These are phyloP conservation scores for Calamus simplicifolius DNA, from an alignment of 176 grass and related monocot genomes.

Conservation along the genomic window DNA sequence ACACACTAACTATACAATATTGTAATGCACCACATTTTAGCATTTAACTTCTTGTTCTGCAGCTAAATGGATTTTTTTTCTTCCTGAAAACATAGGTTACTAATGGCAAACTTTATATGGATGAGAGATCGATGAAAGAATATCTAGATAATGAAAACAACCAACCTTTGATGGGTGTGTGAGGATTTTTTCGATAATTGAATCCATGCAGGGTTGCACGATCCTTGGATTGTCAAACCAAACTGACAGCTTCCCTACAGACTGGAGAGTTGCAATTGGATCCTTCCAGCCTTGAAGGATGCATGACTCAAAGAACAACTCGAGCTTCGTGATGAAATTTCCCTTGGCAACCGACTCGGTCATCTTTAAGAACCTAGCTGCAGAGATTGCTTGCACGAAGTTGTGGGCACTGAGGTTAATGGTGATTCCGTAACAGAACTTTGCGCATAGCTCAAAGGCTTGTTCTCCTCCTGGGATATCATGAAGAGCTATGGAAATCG, in stretches of 20 bases:
- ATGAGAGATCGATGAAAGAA: too few species aligned
- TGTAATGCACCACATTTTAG: too few species aligned
- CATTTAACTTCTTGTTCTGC: too few species aligned
- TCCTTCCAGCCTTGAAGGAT: constrained; percentile 88
- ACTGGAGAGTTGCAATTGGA: constrained; percentile 41
- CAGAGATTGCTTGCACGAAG: constrained; percentile 50
- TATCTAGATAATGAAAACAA: too few species aligned
- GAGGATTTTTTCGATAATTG: constrained; percentile 82
- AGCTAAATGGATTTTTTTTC: too few species aligned
- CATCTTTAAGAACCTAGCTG: constrained; percentile 78
- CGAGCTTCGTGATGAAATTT: constrained; percentile 71
- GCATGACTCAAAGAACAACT: constrained; percentile 65
- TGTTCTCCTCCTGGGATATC: constrained; percentile 71
- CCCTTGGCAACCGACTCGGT: constrained; percentile 70
- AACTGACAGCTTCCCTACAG: constrained; percentile 53
- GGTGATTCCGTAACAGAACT: constrained; percentile 93
- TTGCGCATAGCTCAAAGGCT: constrained; percentile 85
- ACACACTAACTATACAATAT: too few species aligned
- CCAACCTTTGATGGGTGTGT: constrained; percentile 45
- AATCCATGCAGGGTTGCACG: constrained; percentile 74
- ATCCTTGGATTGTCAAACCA: constrained; percentile 66
- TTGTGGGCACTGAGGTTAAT: constrained; percentile 76
- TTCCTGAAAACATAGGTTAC: too few species aligned
- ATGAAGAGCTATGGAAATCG: constrained; percentile 48
- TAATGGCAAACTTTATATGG: too few species aligned